Conservation (phyloP, 306 rosid genomes). For the Ochetophila trinervis region DNA sequence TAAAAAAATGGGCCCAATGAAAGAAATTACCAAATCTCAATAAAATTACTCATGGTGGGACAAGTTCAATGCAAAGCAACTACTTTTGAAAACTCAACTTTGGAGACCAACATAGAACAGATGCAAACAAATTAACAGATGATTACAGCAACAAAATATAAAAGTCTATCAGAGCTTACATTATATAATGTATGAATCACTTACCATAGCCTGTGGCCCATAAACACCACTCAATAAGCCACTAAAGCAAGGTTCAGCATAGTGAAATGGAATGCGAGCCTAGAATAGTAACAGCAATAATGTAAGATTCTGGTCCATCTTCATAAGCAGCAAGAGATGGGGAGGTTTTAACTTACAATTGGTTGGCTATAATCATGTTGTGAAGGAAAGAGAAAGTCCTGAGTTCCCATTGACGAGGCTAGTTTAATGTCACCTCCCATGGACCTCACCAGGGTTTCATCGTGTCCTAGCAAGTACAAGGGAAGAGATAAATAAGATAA, state of each 20-base stretch:
- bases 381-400: conserved; percentile 39
- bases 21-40: conserved; percentile 5
- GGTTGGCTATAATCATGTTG: conserved; percentile 36
- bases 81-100: background rate
- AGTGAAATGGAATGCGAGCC: conserved; percentile 48
- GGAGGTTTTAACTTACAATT: conserved; percentile 46
- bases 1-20: background rate
- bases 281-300: conserved; percentile 33
- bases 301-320: conserved; percentile 21
- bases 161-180: background rate
- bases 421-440: conserved; percentile 30
- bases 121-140: background rate
- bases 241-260: conserved; percentile 41
- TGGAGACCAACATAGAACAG: background rate
- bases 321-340: conserved; percentile 16
- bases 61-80: background rate
- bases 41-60: background rate
- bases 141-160: too few species aligned
- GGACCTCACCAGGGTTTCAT: conserved; percentile 27
- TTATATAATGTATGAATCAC: conserved; percentile 10
- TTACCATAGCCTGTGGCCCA: conserved; percentile 44
- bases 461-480: conserved; percentile 36
- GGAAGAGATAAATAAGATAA: conserved; percentile 9
- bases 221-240: conserved; percentile 41
- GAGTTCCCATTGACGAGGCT: conserved; percentile 27